phyloP scores from a whole-genome alignment of 202 grass and related monocot genomes.

The Carex arenaria region DNA sequence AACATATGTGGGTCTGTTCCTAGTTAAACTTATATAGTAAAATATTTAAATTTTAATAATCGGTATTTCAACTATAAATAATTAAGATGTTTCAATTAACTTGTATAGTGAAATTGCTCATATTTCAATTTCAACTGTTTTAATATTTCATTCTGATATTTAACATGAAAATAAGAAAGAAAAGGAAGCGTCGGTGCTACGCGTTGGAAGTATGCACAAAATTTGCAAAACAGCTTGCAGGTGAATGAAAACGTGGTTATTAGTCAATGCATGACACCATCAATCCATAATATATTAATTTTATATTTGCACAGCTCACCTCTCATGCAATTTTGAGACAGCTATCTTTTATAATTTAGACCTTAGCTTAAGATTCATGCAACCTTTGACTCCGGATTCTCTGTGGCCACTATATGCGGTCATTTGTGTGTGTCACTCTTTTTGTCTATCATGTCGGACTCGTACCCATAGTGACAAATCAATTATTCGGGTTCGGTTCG shows the following conservation, averaged over 20 bases:
- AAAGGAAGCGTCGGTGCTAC: not conserved
- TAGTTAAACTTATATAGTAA: not conserved
- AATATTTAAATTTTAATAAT: not conserved
- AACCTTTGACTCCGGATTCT: not conserved
- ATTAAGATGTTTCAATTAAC: not conserved
- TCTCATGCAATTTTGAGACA: not conserved
- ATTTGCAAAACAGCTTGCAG: not conserved
- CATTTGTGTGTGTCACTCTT: not conserved
- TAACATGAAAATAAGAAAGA: no score
- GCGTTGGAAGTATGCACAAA: not conserved
- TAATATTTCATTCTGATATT: no score
- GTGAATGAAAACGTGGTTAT: not conserved
- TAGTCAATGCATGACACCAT: not conserved
- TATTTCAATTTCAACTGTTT: no score
- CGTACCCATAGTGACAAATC: no score
- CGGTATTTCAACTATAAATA: not conserved
- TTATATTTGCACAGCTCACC: not conserved
- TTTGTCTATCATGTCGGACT: no score
- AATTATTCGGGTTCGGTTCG: no score
- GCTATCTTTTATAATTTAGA: not conserved
- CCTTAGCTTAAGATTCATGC: not conserved
- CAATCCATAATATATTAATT: not conserved
- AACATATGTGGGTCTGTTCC: no score
- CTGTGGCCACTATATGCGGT: not conserved
- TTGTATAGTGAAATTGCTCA: not conserved